Conservation (phyloP, 2,329 filamentous ascomycete species). For the Alternaria alternata region DNA sequence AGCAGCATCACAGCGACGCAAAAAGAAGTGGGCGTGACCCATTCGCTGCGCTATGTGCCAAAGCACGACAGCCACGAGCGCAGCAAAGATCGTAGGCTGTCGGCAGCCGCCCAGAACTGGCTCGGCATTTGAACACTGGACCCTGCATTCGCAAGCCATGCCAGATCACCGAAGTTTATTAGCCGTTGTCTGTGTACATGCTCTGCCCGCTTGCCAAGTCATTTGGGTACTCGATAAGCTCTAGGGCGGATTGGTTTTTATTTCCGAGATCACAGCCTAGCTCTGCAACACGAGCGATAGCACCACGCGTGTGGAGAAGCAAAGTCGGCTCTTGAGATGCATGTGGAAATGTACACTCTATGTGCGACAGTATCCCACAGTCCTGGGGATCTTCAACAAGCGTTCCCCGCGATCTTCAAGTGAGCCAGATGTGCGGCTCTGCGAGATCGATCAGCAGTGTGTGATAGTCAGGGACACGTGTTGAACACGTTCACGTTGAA, state of each 20-base stretch:
- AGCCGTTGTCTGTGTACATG: conserved; percentile 24
- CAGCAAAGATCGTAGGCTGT: conserved; percentile 1
- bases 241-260: conserved; percentile 19
- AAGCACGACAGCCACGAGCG: background rate
- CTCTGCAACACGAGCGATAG: conserved; percentile 6
- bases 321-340: conserved; percentile 12
- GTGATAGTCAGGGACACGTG: conserved; percentile 15
- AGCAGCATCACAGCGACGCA: background rate
- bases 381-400: conserved; percentile 31
- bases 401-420: conserved; percentile 27
- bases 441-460: conserved; percentile 14
- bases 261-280: conserved; percentile 24
- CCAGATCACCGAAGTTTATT: conserved; percentile 25
- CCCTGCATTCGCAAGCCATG: conserved; percentile 30
- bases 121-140: conserved; percentile 25
- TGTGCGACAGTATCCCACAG: conserved; percentile 24
- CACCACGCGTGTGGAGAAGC: conserved; percentile 17
- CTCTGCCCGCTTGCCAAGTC: conserved; percentile 22
- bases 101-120: conserved; percentile 4
- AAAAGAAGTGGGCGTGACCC: conserved; percentile 5
- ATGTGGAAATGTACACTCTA: conserved; percentile 6
- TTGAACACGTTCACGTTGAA: conserved; percentile 11
- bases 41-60: background rate
- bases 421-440: conserved; percentile 36
- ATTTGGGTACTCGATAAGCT: conserved; percentile 21